phyloP scores from a whole-genome alignment of 345 rosid species.

The Lumnitzera littorea region DNA sequence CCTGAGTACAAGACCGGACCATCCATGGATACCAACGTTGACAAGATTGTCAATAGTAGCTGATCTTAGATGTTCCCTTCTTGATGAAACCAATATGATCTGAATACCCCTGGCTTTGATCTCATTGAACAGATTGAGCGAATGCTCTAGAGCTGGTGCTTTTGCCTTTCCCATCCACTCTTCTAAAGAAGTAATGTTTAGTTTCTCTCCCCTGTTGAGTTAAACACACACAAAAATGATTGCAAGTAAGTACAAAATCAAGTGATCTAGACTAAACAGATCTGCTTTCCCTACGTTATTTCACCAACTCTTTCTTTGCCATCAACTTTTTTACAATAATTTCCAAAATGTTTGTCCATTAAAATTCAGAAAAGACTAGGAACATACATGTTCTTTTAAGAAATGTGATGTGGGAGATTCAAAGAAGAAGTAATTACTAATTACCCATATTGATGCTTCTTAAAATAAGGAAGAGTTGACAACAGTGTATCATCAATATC shows the following conservation, averaged over 20 bases:
- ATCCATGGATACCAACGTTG: constrained; percentile 74
- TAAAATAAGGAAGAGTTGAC: constrained; percentile 14
- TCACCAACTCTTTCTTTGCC: too few relatives aligned
- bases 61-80: constrained; percentile 62
- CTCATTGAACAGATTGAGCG: constrained; percentile 46
- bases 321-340: too few relatives aligned
- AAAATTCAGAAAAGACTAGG: too few relatives aligned
- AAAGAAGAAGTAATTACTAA: neutral
- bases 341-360: too few relatives aligned
- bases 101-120: constrained; percentile 59
- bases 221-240: neutral
- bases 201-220: constrained; percentile 47
- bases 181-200: constrained; percentile 46
- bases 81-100: constrained; percentile 71
- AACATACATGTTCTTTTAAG: too few relatives aligned
- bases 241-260: too few relatives aligned
- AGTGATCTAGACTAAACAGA: too few relatives aligned
- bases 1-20: constrained; percentile 69
- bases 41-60: constrained; percentile 78
- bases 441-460: constrained; percentile 17
- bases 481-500: constrained; percentile 15
- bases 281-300: too few relatives aligned
- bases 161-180: constrained; percentile 53
- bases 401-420: neutral
- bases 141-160: constrained; percentile 59